These are phyloP conservation scores for Candida pini DNA, from an alignment of 805 yeast genomes.

Conservation along the genomic window DNA sequence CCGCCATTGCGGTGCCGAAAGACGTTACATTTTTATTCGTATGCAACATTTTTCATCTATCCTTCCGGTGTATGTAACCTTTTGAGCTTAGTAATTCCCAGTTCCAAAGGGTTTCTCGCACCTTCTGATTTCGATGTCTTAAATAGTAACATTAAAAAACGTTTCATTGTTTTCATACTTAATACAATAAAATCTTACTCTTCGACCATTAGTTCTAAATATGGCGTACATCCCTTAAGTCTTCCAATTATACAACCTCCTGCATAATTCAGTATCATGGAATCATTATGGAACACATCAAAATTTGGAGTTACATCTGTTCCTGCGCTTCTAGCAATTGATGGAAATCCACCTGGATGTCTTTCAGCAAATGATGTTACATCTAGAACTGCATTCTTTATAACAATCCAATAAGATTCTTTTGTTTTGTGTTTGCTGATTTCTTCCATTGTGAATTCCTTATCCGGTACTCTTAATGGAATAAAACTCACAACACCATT, in stretches of 20 bases:
- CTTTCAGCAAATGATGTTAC: slow-evolving; percentile 37
- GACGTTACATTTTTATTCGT: too few species aligned
- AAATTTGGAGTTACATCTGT: slow-evolving; percentile 59
- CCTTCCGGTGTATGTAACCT: too few species aligned
- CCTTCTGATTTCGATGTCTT: too few species aligned
- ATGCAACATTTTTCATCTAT: too few species aligned
- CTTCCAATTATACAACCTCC: slow-evolving; percentile 44
- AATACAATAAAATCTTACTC: not conserved
- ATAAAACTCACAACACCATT: slow-evolving; percentile 11
- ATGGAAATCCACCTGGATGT: slow-evolving; percentile 77
- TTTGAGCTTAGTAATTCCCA: too few species aligned
- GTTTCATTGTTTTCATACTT: too few species aligned
- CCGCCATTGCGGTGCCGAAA: too few species aligned
- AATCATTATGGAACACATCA: slow-evolving; percentile 54
- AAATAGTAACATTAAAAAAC: too few species aligned
- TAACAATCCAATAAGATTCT: slow-evolving; percentile 48
- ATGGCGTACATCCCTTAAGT: slow-evolving; percentile 41
- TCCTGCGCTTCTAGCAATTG: slow-evolving; percentile 65
- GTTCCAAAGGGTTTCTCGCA: too few species aligned
- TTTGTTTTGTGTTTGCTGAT: slow-evolving; percentile 41
- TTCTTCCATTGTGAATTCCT: slow-evolving; percentile 42
- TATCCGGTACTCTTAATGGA: slow-evolving; percentile 37
- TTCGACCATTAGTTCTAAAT: slow-evolving; percentile 24
- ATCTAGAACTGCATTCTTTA: slow-evolving; percentile 47
- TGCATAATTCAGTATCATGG: slow-evolving; percentile 45